These are phyloP conservation scores for Leccinum variicolor DNA, from an alignment of 768 basidiomycete species.

Conservation along the genomic window DNA sequence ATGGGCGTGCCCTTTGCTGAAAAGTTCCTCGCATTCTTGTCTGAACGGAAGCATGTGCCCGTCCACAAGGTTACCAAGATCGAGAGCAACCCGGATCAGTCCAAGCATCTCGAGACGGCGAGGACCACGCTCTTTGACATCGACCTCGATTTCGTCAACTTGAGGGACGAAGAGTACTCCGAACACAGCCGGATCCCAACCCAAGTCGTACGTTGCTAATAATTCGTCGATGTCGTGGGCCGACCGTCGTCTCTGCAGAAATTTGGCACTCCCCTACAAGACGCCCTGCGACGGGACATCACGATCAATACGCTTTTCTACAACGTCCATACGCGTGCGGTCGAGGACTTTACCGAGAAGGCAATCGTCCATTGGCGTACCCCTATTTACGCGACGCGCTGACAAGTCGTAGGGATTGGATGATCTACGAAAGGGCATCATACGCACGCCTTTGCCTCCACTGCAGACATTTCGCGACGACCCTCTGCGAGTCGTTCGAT, in stretches of 20 bases:
- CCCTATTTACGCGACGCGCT: constrained; percentile 1
- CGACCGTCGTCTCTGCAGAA: constrained; percentile 43
- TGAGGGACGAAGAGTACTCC: constrained; percentile 90
- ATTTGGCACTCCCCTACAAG: constrained; percentile 90
- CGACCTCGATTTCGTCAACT: constrained; percentile 91
- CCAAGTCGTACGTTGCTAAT: constrained; percentile 58
- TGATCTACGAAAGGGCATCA: constrained; percentile 75
- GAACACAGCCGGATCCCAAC: constrained; percentile 86
- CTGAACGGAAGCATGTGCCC: constrained; percentile 28
- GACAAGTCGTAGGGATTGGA: constrained; percentile 59
- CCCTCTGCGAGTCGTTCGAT: constrained; percentile 88
- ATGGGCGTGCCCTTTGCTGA: constrained; percentile 90
- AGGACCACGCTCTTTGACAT: constrained; percentile 74
- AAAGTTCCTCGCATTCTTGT: constrained; percentile 59
- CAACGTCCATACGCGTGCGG: constrained; percentile 79
- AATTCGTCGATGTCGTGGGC: background rate
- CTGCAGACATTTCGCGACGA: constrained; percentile 90
- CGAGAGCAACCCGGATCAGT: constrained; percentile 93
- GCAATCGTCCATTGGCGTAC: constrained; percentile 33
- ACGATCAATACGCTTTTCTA: constrained; percentile 98
- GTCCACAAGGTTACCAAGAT: constrained; percentile 70
- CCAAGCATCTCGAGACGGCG: constrained; percentile 96
- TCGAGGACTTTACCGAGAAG: constrained; percentile 87
- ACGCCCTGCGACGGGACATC: constrained; percentile 85
- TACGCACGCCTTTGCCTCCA: constrained; percentile 88